phyloP scores from a whole-genome alignment of 2,329 filamentous ascomycete genomes.

The Epicoccum nigrum region DNA sequence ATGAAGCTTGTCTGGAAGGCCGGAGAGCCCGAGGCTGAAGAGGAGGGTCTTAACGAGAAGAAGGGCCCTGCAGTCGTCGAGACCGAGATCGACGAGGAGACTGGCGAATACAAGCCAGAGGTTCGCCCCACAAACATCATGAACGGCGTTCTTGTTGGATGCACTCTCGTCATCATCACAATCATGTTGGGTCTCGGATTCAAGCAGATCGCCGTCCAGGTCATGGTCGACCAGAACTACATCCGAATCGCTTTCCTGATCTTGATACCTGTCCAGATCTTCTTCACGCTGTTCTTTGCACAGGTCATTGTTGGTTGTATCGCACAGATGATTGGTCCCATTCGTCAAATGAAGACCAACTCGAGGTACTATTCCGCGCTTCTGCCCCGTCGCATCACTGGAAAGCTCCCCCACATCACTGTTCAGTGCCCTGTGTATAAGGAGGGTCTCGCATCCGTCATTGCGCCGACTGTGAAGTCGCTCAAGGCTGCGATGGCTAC shows the following conservation, averaged over 20 bases:
- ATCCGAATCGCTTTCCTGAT: slow-evolving; percentile 68
- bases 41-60: slow-evolving; percentile 57
- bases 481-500: slow-evolving; percentile 68
- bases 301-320: slow-evolving; percentile 79
- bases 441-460: slow-evolving; percentile 75
- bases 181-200: slow-evolving; percentile 72
- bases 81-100: slow-evolving; percentile 73
- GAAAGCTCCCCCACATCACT: slow-evolving; percentile 67
- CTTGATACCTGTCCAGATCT: slow-evolving; percentile 73
- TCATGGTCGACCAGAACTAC: slow-evolving; percentile 68
- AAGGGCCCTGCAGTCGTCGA: slow-evolving; percentile 56
- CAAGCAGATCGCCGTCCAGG: slow-evolving; percentile 71
- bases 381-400: slow-evolving; percentile 66
- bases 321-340: slow-evolving; percentile 76
- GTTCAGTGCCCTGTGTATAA: slow-evolving; percentile 89
- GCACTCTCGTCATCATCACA: slow-evolving; percentile 70
- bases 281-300: slow-evolving; percentile 83
- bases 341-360: slow-evolving; percentile 74
- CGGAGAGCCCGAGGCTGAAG: slow-evolving; percentile 60
- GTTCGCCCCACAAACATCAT: slow-evolving; percentile 70
- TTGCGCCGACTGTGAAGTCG: slow-evolving; percentile 75
- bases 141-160: slow-evolving; percentile 71
- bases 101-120: slow-evolving; percentile 68
- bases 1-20: slow-evolving; percentile 78
- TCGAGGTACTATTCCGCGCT: slow-evolving; percentile 80